Evolutionary conservation across 2,329 filamentous ascomycete species (phyloP), one percentile per base, ranked within the genome.

Genomic region (Sphaerulina vaccinii): DNA sequence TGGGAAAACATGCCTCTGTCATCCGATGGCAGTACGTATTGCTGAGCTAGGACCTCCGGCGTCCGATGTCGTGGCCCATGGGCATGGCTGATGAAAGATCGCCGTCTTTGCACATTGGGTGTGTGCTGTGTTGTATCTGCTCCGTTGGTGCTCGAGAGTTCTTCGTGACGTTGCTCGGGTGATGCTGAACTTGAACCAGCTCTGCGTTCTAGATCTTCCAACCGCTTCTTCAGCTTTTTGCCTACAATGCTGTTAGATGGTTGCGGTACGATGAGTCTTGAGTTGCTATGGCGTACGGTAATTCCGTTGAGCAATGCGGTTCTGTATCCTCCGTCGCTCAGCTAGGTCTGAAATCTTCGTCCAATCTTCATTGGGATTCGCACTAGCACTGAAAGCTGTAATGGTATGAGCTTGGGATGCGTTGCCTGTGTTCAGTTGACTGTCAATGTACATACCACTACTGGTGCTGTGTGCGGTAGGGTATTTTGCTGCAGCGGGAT

Each of bases 301-400:
- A 78, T 96, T 96, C 66, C 91, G 86, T 75, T 97, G 92, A 62
- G 92, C 92, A 79, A 97, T 96, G 63, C 92, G 85, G 76, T 97
- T 97, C 75, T 97, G 91, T 76, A 96, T 96, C 69, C 91, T 83
- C 66, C 91, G 81, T 68, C 93, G 85, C 75, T 97, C 92, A 45
- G 91, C 92, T 54, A 97, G 85, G 72, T 97, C 92, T 52, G 92
- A 95, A 70, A 97, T 96, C 83, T 96, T 95, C 69, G 92, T 96
- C 92, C 92, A 97, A 76, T 97, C 92, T 75, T 97, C 92, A 68
- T 96, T 91, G 49, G 92, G 88, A 71, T 95, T 95, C 64, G 91
- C 92, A 59, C 90, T 95, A 65, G 87, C 87, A 74, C 89, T 95
- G 78, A 95, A 96, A 63, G 92, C 45, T 49, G 9, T 16, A 11